phyloP scores from a whole-genome alignment of 768 basidiomycete genomes.

The Xanthoconium stramineum region DNA sequence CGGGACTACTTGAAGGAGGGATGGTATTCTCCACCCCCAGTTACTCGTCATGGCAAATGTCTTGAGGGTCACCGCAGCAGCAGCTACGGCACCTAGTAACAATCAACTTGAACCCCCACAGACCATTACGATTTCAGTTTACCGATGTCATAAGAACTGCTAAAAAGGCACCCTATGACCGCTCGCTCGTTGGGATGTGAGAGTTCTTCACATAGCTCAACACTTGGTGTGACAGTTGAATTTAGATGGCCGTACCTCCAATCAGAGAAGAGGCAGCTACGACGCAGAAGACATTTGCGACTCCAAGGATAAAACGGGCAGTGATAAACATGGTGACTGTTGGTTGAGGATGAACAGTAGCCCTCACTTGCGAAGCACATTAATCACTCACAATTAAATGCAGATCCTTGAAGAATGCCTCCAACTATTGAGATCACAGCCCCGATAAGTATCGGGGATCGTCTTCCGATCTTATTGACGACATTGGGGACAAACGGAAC shows the following conservation, averaged over 20 bases:
- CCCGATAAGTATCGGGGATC: not conserved
- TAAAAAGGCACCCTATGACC: constrained; percentile 12
- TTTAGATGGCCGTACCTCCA: constrained; percentile 11
- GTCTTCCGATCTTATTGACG: constrained; percentile 1
- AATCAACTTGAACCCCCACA: not conserved
- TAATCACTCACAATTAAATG: not conserved
- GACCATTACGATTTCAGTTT: not conserved
- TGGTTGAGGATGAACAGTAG: not conserved
- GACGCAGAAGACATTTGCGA: not conserved
- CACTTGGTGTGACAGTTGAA: not conserved
- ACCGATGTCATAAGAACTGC: constrained; percentile 11
- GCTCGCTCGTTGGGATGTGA: constrained; percentile 25
- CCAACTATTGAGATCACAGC: not conserved
- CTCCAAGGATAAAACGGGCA: constrained; percentile 1
- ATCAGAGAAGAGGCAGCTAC: constrained; percentile 19
- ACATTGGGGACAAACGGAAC: constrained; percentile 38
- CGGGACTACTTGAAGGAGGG: constrained; percentile 54
- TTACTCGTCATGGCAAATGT: constrained; percentile 57
- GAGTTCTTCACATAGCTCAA: constrained; percentile 10
- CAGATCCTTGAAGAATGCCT: not conserved
- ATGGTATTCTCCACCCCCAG: constrained; percentile 70
- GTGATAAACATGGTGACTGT: not conserved
- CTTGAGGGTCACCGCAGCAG: constrained; percentile 55
- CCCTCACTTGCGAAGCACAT: not conserved
- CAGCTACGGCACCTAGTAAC: constrained; percentile 23